phyloP scores from a whole-genome alignment of 1,139 yeast genomes.

The Geotrichum cucujoidarum region DNA sequence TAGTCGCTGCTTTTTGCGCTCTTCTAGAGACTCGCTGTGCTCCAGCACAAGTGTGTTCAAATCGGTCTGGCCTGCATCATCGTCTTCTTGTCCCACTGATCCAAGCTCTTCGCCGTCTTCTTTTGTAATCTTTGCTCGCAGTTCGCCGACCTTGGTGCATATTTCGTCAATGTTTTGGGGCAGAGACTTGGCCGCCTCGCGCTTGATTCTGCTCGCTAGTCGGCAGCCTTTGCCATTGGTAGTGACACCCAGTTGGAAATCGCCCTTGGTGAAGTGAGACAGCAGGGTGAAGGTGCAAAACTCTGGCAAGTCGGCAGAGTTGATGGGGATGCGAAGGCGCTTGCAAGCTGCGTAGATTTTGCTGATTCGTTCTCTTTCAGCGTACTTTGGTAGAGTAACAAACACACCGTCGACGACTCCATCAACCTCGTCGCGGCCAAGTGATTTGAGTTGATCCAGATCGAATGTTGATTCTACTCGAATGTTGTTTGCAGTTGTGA shows the following conservation, averaged over 20 bases:
- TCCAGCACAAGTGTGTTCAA: conserved; percentile 62
- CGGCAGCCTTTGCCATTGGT: conserved; percentile 91
- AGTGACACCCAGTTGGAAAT: conserved; percentile 76
- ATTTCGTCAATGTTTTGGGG: conserved; percentile 69
- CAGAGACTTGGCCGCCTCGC: conserved; percentile 62
- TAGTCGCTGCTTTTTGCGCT: conserved; percentile 57
- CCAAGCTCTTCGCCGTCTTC: conserved; percentile 43
- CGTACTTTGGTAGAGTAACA: conserved; percentile 44
- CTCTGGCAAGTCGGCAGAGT: conserved; percentile 68
- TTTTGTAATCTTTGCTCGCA: conserved; percentile 53
- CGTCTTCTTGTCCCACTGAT: conserved; percentile 56
- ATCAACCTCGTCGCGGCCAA: conserved; percentile 64
- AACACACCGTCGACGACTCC: conserved; percentile 70
- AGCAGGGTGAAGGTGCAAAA: conserved; percentile 71
- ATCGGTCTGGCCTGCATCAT: conserved; percentile 59
- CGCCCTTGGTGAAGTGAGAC: conserved; percentile 67
- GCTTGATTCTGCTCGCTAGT: conserved; percentile 69
- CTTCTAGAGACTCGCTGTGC: conserved; percentile 44
- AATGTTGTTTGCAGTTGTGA: background rate
- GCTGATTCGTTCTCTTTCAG: conserved; percentile 34
- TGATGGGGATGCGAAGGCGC: conserved; percentile 69
- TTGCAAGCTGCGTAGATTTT: conserved; percentile 49
- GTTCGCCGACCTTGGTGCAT: conserved; percentile 62
- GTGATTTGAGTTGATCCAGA: conserved; percentile 43
- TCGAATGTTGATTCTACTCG: conserved; percentile 39